Conservation (phyloP, 2,329 filamentous ascomycete species). For the Monosporascus sp. region DNA sequence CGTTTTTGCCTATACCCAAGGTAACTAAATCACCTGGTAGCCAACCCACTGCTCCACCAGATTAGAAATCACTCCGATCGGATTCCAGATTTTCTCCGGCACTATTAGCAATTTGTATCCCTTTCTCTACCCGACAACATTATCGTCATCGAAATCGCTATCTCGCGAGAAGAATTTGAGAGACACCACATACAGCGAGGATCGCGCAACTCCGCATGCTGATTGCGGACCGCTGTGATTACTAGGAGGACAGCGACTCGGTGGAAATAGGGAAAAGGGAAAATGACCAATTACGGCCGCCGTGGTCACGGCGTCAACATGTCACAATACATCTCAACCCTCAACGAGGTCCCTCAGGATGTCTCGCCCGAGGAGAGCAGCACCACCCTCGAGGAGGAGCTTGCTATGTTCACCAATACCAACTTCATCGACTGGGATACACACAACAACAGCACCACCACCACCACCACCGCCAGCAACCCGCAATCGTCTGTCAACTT, state of each 20-base stretch:
- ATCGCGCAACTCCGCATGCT: not conserved
- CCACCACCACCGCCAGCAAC: constrained; percentile 5
- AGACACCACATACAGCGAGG: not conserved
- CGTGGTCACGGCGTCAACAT: constrained; percentile 69
- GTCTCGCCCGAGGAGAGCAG: constrained; percentile 52
- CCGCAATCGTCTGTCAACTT: constrained; percentile 3
- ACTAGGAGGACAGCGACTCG: not conserved
- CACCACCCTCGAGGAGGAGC: constrained; percentile 60
- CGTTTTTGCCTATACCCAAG: not conserved
- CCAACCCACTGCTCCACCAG: not conserved
- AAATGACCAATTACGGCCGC: constrained; percentile 54
- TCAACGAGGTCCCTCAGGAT: constrained; percentile 70
- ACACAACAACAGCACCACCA: constrained; percentile 15
- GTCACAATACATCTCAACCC: constrained; percentile 80
- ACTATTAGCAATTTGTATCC: not conserved
- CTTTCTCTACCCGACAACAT: not conserved
- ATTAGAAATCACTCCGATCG: not conserved
- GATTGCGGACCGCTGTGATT: not conserved
- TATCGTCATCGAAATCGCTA: not conserved
- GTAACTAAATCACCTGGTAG: not conserved
- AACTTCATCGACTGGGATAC: constrained; percentile 74
- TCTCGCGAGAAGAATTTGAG: not conserved
- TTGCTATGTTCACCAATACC: constrained; percentile 76
- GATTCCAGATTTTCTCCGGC: not conserved
- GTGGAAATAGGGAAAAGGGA: constrained; percentile 10